These are phyloP conservation scores for Umbelopsis sp. DNA, from an alignment of 371 early-diverging fungal species.

Conservation along the genomic window DNA sequence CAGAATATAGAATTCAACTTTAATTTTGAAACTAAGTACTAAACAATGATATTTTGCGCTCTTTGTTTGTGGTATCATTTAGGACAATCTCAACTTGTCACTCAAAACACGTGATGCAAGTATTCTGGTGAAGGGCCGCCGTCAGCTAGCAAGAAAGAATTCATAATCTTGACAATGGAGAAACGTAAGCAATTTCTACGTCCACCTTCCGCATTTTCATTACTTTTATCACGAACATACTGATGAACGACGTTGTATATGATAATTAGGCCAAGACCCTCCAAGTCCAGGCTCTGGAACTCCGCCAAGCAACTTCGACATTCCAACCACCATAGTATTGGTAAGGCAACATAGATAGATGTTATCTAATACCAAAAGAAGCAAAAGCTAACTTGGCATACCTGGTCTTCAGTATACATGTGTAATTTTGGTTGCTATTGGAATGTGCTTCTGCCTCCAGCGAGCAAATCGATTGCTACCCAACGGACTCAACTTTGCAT, in stretches of 20 bases:
- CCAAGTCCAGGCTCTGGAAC: constrained; percentile 14
- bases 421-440: constrained; percentile 35
- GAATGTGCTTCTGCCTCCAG: constrained; percentile 47
- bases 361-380: neutral
- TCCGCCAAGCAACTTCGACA: constrained; percentile 16
- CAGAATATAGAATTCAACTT: too few relatives aligned
- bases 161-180: neutral
- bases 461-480: constrained; percentile 47
- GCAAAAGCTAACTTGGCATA: neutral
- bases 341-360: neutral
- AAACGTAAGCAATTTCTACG: neutral
- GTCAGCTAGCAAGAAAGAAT: neutral
- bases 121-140: neutral
- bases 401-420: constrained; percentile 29
- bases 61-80: too few relatives aligned
- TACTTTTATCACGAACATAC: neutral
- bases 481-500: constrained; percentile 42
- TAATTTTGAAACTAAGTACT: too few relatives aligned
- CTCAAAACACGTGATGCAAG: neutral
- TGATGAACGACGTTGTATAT: neutral
- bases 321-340: constrained; percentile 15
- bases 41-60: too few relatives aligned
- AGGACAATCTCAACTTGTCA: too few relatives aligned
- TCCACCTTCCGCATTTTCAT: neutral
- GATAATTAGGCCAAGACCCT: neutral